Evolutionary conservation across 2,329 filamentous ascomycete genomes (phyloP).

Genomic region (Cyphellophora europaea): DNA sequence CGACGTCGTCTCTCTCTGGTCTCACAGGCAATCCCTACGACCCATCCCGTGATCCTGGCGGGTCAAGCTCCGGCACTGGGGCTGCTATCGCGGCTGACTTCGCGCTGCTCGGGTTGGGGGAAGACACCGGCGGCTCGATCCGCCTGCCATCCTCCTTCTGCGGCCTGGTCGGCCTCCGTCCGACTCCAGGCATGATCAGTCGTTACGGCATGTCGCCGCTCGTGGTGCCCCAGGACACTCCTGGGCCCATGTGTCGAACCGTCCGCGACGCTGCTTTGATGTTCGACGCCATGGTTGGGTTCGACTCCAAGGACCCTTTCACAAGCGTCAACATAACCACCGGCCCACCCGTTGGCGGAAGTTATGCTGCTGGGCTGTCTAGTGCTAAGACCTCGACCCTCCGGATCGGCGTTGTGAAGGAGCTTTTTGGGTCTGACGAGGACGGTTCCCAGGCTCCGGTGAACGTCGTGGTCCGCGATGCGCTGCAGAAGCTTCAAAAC

Average conservation of each 20-base stretch:
- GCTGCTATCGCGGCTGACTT: slow-evolving; percentile 51
- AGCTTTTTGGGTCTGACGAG: slow-evolving; percentile 5
- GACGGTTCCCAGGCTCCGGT: slow-evolving; percentile 3
- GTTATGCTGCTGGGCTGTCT: slow-evolving; percentile 5
- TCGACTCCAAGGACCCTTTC: slow-evolving; percentile 8
- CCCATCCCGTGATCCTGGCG: slow-evolving; percentile 51
- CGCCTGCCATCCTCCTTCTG: slow-evolving; percentile 34
- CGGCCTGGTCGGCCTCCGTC: slow-evolving; percentile 37
- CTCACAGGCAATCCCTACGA: slow-evolving; percentile 61
- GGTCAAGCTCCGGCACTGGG: slow-evolving; percentile 54
- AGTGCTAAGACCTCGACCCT: slow-evolving; percentile 5
- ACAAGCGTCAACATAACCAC: slow-evolving; percentile 6
- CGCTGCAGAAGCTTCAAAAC: slow-evolving; percentile 5
- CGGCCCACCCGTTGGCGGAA: slow-evolving; percentile 4
- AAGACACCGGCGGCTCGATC: slow-evolving; percentile 41
- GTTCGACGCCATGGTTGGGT: slow-evolving; percentile 8
- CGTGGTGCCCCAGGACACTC: slow-evolving; percentile 9
- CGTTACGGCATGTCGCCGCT: slow-evolving; percentile 32
- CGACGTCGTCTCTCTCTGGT: slow-evolving; percentile 52
- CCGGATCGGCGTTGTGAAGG: slow-evolving; percentile 6
- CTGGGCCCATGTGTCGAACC: slow-evolving; percentile 9
- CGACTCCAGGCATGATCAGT: slow-evolving; percentile 37
- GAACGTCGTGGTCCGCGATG: slow-evolving; percentile 4
- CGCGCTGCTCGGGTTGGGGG: slow-evolving; percentile 48
- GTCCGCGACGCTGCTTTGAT: slow-evolving; percentile 9